Conservation (phyloP, 768 basidiomycete genomes). For the Phaeotremella skinneri region DNA sequence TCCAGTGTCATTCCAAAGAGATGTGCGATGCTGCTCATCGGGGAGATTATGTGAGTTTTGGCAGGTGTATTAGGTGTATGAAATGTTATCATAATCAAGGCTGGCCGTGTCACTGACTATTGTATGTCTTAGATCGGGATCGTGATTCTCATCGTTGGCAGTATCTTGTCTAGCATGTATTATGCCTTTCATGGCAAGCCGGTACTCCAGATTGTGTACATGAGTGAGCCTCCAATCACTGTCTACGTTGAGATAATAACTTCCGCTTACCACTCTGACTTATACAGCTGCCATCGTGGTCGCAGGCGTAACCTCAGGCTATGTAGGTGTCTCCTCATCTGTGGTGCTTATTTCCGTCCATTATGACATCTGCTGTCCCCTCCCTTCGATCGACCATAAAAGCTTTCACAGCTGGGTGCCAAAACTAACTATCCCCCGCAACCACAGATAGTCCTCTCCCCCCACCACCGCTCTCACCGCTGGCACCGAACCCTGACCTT, state of each 20-base stretch:
- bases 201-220: constrained; percentile 30
- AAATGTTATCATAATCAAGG: neutral
- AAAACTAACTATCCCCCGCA: constrained; percentile 56
- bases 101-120: neutral
- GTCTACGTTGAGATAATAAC: constrained; percentile 5
- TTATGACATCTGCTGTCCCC: too few relatives aligned
- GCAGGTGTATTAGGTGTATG: constrained; percentile 2
- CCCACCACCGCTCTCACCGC: constrained; percentile 71
- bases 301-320: constrained; percentile 28
- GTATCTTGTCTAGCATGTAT: constrained; percentile 71
- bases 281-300: constrained; percentile 7
- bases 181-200: constrained; percentile 59
- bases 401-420: neutral
- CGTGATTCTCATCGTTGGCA: constrained; percentile 70
- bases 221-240: constrained; percentile 29
- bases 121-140: constrained; percentile 69
- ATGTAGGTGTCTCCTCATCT: constrained; percentile 23
- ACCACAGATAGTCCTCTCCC: constrained; percentile 73
- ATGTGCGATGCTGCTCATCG: constrained; percentile 52
- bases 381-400: neutral
- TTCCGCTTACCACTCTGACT: neutral
- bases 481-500: constrained; percentile 75
- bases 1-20: constrained; percentile 68
- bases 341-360: neutral
- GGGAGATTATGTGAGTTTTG: constrained; percentile 54